Evolutionary conservation across 164 flowering plant genomes (phyloP).

Genomic region (Cinnamomum micranthum): DNA sequence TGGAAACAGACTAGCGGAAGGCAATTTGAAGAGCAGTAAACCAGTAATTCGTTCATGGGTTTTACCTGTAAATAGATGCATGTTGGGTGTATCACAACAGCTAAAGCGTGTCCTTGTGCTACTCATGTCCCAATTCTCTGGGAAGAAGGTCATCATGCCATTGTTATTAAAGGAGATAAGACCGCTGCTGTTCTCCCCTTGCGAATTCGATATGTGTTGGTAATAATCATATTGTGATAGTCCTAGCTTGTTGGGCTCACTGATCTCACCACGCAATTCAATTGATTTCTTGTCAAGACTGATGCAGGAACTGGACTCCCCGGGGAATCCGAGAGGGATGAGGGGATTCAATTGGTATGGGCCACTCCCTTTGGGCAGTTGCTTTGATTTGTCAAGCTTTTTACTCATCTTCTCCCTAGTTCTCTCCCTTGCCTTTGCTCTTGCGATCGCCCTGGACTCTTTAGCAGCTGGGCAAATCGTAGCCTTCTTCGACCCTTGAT

Average conservation of each 20-base stretch:
- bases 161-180: conserved; percentile 1
- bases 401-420: conserved; percentile 32
- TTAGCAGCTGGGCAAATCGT: conserved; percentile 21
- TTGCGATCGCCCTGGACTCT: conserved; percentile 46
- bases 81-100: conserved; percentile 5
- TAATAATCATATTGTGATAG: conserved; percentile 16
- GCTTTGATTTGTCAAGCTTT: conserved; percentile 10
- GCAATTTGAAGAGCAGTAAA: background rate
- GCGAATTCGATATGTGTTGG: conserved; percentile 12
- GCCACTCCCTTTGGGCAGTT: background rate
- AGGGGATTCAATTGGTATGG: conserved; percentile 11
- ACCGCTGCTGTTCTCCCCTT: conserved; percentile 21
- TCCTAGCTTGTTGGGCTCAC: conserved; percentile 21
- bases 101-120: conserved; percentile 1
- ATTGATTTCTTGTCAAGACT: conserved; percentile 21
- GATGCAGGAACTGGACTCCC: conserved; percentile 23
- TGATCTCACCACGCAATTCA: conserved; percentile 16
- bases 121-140: conserved; percentile 13
- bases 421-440: conserved; percentile 58
- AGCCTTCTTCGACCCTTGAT: conserved; percentile 12
- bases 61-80: conserved; percentile 9
- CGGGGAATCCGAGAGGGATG: conserved; percentile 18
- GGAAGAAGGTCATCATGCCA: conserved; percentile 8
- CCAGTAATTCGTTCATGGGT: background rate
- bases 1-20: background rate